Evolutionary conservation across 371 early-diverging fungal species (phyloP).

Genomic region (Mortierella sp.): DNA sequence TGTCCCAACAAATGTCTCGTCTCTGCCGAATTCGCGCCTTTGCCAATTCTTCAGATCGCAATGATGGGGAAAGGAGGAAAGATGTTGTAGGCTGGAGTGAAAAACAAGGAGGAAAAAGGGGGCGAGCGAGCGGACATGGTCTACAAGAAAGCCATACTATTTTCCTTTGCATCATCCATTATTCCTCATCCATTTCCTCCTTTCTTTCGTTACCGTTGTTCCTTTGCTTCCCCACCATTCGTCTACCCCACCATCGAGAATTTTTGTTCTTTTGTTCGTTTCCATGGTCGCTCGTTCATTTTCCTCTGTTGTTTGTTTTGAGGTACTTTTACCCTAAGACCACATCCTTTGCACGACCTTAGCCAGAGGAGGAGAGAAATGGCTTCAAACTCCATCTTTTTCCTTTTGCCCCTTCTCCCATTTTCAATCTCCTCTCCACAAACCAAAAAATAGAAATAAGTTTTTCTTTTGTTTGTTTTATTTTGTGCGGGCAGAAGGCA

Average conservation of each 20-base stretch:
- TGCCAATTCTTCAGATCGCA: too few species aligned
- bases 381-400: constrained; percentile 4
- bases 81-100: not conserved
- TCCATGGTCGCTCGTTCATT: constrained; percentile 3
- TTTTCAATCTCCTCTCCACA: constrained; percentile 15
- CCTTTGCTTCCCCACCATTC: constrained; percentile 3
- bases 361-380: not conserved
- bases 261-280: not conserved
- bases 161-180: not conserved
- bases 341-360: constrained; percentile 11
- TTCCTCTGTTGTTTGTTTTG: not conserved
- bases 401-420: not conserved
- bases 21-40: too few species aligned
- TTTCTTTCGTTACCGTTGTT: not conserved
- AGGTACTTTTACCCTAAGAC: not conserved
- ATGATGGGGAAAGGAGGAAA: constrained; percentile 4
- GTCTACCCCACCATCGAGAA: constrained; percentile 4
- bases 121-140: not conserved
- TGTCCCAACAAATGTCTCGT: too few species aligned
- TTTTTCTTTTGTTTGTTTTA: not conserved
- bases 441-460: constrained; percentile 1
- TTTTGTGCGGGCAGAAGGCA: not conserved
- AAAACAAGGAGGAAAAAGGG: not conserved
- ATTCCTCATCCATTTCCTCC: not conserved
- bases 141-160: not conserved